Evolutionary conservation across 768 basidiomycete genomes (phyloP).

Genomic region (Jaapia argillacea): DNA sequence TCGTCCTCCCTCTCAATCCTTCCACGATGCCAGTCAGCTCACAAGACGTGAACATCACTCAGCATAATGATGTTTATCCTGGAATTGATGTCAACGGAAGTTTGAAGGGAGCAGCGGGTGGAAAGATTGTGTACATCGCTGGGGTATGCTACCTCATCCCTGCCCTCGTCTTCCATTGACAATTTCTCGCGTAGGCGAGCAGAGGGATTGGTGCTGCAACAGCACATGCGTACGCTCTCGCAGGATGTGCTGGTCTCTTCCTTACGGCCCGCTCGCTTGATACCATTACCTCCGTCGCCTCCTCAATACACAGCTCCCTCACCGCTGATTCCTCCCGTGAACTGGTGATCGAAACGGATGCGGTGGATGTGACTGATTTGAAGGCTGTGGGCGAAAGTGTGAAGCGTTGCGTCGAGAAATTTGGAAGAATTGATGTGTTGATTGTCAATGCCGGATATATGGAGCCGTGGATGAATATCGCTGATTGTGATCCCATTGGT

Average conservation of each 20-base stretch:
- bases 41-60: background rate
- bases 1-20: no score
- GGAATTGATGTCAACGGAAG: background rate
- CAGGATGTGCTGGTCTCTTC: constrained; percentile 8
- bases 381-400: constrained; percentile 8
- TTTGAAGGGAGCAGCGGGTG: background rate
- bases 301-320: background rate
- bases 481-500: background rate
- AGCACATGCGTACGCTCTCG: constrained; percentile 6
- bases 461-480: background rate
- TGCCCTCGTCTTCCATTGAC: background rate
- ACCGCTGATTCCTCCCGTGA: background rate
- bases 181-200: no score
- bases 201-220: constrained; percentile 7
- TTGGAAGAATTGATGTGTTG: constrained; percentile 13
- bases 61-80: background rate
- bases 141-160: background rate
- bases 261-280: background rate
- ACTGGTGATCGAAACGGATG: constrained; percentile 4
- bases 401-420: constrained; percentile 7
- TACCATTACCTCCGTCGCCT: constrained; percentile 9
- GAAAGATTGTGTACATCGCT: background rate
- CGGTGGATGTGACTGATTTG: constrained; percentile 9
- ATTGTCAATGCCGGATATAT: constrained; percentile 8
- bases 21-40: no score